Evolutionary conservation across 2,329 filamentous ascomycete genomes (phyloP).

Genomic region (Aspergillus sp.): DNA sequence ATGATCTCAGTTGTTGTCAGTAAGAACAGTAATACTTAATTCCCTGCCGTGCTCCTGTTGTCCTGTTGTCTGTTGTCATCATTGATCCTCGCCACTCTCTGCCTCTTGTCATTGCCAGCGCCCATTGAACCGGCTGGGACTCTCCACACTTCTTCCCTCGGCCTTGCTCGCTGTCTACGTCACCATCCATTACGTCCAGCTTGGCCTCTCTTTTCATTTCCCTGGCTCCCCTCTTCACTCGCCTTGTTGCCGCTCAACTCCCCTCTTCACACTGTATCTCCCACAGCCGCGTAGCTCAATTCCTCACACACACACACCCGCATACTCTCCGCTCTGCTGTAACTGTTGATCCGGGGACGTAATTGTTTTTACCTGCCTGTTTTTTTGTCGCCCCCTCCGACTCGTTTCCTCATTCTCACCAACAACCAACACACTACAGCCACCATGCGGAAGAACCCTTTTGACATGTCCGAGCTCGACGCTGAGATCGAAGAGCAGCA

Average conservation of each 20-base stretch:
- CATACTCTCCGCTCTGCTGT: conserved; percentile 15
- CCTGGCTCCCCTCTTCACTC: conserved; percentile 11
- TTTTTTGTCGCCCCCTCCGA: conserved; percentile 5
- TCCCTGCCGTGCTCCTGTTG: neutral
- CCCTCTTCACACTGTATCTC: conserved; percentile 1
- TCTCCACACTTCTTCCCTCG: neutral
- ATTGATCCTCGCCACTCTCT: neutral
- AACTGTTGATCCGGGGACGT: conserved; percentile 19
- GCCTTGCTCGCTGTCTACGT: neutral
- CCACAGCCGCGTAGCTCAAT: conserved; percentile 11
- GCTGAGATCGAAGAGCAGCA: conserved; percentile 19
- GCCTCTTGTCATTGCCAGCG: neutral
- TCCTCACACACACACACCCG: neutral
- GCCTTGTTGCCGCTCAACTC: neutral
- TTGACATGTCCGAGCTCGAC: conserved; percentile 30
- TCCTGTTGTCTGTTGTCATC: neutral
- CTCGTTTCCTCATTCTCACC: neutral
- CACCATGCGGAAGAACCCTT: conserved; percentile 28
- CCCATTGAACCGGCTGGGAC: neutral
- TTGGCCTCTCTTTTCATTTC: conserved; percentile 18
- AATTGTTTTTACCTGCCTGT: conserved; percentile 11
- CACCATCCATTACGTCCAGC: conserved; percentile 10
- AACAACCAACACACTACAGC: conserved; percentile 2
- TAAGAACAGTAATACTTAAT: conserved; percentile 14
- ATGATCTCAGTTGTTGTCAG: conserved; percentile 11